Percentiles rank a stretch among this genome's conserved stretches.
These are phyloP conservation scores for Beauveria brongniartii DNA, from an alignment of 2,329 filamentous ascomycete species.

Conservation along the genomic window DNA sequence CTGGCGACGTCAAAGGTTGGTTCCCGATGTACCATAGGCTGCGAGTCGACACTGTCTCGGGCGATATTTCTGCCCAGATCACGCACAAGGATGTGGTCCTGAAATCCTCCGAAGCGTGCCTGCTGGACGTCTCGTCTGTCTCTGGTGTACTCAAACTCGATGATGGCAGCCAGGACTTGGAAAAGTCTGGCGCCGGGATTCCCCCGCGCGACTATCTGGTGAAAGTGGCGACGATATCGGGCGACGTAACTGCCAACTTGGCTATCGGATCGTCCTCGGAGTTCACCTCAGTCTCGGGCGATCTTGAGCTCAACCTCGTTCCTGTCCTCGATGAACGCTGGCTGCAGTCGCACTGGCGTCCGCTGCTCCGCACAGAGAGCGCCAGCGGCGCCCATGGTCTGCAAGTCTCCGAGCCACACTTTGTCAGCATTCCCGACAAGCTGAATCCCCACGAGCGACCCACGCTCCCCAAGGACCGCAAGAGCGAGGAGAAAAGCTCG, in stretches of 20 bases:
- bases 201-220: slow-evolving; percentile 41
- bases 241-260: slow-evolving; percentile 31
- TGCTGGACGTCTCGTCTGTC: slow-evolving; percentile 31
- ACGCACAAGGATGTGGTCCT: slow-evolving; percentile 31
- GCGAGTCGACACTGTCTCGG: slow-evolving; percentile 35
- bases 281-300: slow-evolving; percentile 33
- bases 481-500: neutral
- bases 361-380: slow-evolving; percentile 32
- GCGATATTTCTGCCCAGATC: slow-evolving; percentile 32
- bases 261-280: slow-evolving; percentile 30
- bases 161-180: slow-evolving; percentile 29
- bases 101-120: slow-evolving; percentile 28
- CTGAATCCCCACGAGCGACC: slow-evolving; percentile 13
- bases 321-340: slow-evolving; percentile 31
- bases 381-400: slow-evolving; percentile 36
- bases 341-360: slow-evolving; percentile 13
- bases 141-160: slow-evolving; percentile 36
- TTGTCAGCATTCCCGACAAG: slow-evolving; percentile 23
- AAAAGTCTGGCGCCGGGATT: slow-evolving; percentile 20
- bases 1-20: slow-evolving; percentile 37
- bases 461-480: slow-evolving; percentile 12
- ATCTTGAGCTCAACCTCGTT: slow-evolving; percentile 31
- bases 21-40: slow-evolving; percentile 45
- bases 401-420: slow-evolving; percentile 35
- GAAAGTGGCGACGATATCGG: slow-evolving; percentile 35